Evolutionary conservation across 1,284 basidiomycete species (phyloP).

Genomic region (Leccinum huronense): DNA sequence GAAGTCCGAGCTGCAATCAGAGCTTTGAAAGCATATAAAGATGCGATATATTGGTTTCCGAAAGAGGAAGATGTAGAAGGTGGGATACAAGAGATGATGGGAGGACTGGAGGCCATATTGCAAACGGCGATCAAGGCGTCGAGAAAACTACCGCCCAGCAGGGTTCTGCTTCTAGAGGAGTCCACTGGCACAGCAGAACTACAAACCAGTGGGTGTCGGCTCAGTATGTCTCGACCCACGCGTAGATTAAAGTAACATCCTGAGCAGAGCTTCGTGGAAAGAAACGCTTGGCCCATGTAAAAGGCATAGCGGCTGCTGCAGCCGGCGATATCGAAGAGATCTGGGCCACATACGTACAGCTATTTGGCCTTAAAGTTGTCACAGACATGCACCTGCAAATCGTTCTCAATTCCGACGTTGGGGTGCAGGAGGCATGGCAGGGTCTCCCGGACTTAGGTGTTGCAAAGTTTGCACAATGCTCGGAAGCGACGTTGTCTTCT

Average conservation of each 20-base stretch:
- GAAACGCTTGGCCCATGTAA: not conserved
- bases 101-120: conserved; percentile 3
- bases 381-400: not conserved
- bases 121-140: not conserved
- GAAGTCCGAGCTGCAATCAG: too few relatives aligned
- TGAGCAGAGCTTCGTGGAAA: conserved; percentile 2
- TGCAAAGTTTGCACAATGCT: conserved; percentile 3
- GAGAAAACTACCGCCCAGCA: conserved; percentile 1
- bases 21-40: too few relatives aligned
- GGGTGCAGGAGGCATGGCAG: not conserved
- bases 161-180: not conserved
- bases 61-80: too few relatives aligned
- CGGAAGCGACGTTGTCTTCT: conserved; percentile 1
- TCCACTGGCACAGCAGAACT: not conserved
- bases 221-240: too few relatives aligned
- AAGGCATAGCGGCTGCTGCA: not conserved
- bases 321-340: conserved; percentile 12
- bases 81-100: too few relatives aligned
- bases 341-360: conserved; percentile 10
- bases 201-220: not conserved
- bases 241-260: too few relatives aligned
- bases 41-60: too few relatives aligned
- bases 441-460: conserved; percentile 9
- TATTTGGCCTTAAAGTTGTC: conserved; percentile 2
- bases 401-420: conserved; percentile 5